A percentile compares a stretch with the other conserved stretches of the same genome.
These are phyloP conservation scores for Coprinellus aureogranulatus DNA, from an alignment of 768 basidiomycete species.

Conservation along the genomic window DNA sequence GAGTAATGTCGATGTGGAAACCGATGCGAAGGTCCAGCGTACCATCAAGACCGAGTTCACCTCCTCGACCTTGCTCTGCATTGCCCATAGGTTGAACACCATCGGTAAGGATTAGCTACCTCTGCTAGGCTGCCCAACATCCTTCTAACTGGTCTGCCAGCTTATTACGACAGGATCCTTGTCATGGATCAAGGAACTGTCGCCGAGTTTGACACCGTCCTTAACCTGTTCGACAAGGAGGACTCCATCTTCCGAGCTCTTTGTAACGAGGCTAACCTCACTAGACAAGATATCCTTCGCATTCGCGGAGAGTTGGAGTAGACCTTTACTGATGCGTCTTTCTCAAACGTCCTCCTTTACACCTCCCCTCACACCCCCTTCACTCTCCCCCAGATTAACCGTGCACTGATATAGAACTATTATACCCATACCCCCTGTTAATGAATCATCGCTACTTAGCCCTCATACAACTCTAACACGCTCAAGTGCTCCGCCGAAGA, in stretches of 20 bases:
- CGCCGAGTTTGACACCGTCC: slow-evolving; percentile 72
- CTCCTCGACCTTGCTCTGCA: slow-evolving; percentile 51
- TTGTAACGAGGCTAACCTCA: slow-evolving; percentile 61
- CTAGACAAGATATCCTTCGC: slow-evolving; percentile 52
- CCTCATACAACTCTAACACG: too few species aligned
- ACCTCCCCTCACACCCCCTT: too few species aligned
- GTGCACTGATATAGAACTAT: too few species aligned
- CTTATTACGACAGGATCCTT: slow-evolving; percentile 65
- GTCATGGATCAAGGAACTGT: slow-evolving; percentile 70
- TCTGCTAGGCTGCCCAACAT: neutral
- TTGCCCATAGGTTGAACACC: slow-evolving; percentile 58
- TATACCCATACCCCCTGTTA: too few species aligned
- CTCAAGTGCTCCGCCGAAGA: too few species aligned
- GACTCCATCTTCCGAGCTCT: slow-evolving; percentile 67
- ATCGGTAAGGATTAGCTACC: slow-evolving; percentile 37
- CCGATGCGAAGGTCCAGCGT: slow-evolving; percentile 57
- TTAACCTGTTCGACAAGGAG: slow-evolving; percentile 56
- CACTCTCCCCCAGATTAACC: too few species aligned
- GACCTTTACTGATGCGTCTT: too few species aligned
- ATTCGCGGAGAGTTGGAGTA: slow-evolving; percentile 36
- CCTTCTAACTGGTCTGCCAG: slow-evolving; percentile 21
- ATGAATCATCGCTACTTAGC: too few species aligned
- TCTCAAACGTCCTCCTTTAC: too few species aligned
- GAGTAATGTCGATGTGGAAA: slow-evolving; percentile 60
- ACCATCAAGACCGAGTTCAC: slow-evolving; percentile 65